Evolutionary conservation across 371 early-diverging fungal species (phyloP).

Genomic region (Catenaria anguillulae): DNA sequence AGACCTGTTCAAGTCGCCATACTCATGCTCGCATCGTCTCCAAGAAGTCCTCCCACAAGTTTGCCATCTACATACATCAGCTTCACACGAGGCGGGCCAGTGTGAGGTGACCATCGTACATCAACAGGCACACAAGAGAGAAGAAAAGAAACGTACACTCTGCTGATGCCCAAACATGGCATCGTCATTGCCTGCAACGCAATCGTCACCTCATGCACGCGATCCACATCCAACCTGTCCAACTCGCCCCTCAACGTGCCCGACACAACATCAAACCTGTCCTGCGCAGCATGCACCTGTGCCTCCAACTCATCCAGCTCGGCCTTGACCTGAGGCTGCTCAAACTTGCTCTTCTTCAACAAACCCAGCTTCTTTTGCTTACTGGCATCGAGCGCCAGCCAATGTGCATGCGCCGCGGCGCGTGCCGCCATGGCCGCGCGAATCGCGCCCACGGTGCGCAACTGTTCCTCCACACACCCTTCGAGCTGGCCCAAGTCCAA

Average conservation of each 20-base stretch:
- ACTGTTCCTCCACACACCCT: neutral
- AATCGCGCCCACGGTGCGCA: neutral
- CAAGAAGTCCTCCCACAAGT: neutral
- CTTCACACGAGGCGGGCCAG: too few species aligned
- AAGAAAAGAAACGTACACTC: neutral
- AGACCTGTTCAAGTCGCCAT: too few species aligned
- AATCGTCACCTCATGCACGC: constrained; percentile 63
- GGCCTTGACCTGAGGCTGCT: constrained; percentile 33
- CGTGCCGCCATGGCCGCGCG: neutral
- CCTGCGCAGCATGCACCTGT: constrained; percentile 32
- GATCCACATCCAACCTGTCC: constrained; percentile 69
- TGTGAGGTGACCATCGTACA: neutral
- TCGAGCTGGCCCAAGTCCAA: neutral
- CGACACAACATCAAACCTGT: constrained; percentile 58
- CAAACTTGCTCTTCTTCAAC: constrained; percentile 42
- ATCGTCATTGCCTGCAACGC: constrained; percentile 54
- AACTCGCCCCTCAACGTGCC: constrained; percentile 55
- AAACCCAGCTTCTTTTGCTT: constrained; percentile 64
- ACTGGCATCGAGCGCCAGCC: constrained; percentile 28
- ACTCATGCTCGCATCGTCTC: neutral
- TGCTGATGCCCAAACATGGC: constrained; percentile 71
- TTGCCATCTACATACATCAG: neutral
- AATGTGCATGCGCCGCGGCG: constrained; percentile 40
- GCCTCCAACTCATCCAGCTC: constrained; percentile 55
- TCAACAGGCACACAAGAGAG: neutral